These are phyloP conservation scores for Aspergillus campestris DNA, from an alignment of 495 filamentous ascomycete genomes.

Conservation along the genomic window DNA sequence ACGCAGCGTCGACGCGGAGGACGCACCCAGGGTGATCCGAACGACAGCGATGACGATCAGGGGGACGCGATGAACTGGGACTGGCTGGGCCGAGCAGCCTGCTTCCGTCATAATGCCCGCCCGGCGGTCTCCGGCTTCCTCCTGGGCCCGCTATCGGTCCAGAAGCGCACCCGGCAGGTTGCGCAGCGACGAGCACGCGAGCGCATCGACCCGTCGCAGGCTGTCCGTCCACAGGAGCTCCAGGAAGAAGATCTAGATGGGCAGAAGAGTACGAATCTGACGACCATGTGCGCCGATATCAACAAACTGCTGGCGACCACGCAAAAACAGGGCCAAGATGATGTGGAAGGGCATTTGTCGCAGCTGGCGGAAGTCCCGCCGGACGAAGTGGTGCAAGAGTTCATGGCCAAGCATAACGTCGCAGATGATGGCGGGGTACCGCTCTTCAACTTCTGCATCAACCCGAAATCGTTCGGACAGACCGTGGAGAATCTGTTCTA, in stretches of 20 bases:
- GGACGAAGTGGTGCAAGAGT: conserved; percentile 26
- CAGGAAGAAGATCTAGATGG: conserved; percentile 60
- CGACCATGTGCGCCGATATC: conserved; percentile 58
- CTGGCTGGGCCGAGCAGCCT: conserved; percentile 67
- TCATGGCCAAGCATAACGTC: conserved; percentile 49
- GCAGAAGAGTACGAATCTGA: conserved; percentile 66
- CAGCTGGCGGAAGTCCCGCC: conserved; percentile 27
- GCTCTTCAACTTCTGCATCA: conserved; percentile 77
- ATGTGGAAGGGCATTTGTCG: conserved; percentile 22
- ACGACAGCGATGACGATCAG: conserved; percentile 52
- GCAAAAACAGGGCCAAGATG: conserved; percentile 25
- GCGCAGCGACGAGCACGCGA: conserved; percentile 57
- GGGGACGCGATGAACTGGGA: conserved; percentile 82
- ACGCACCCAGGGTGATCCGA: conserved; percentile 26
- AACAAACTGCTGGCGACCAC: conserved; percentile 34
- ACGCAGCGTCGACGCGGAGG: conserved; percentile 27
- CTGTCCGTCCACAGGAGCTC: conserved; percentile 66
- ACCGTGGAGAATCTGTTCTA: conserved; percentile 98
- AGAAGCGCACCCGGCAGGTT: conserved; percentile 65
- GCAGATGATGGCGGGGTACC: conserved; percentile 57
- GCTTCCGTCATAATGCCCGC: conserved; percentile 60
- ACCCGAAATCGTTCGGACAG: conserved; percentile 86
- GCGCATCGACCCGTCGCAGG: conserved; percentile 52
- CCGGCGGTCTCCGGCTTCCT: conserved; percentile 78
- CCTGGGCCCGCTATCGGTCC: conserved; percentile 79